Percentiles rank a stretch among this genome's conserved stretches.
These are phyloP conservation scores for Aspergillus ruber DNA, from an alignment of 2,329 filamentous ascomycete genomes.

Conservation along the genomic window DNA sequence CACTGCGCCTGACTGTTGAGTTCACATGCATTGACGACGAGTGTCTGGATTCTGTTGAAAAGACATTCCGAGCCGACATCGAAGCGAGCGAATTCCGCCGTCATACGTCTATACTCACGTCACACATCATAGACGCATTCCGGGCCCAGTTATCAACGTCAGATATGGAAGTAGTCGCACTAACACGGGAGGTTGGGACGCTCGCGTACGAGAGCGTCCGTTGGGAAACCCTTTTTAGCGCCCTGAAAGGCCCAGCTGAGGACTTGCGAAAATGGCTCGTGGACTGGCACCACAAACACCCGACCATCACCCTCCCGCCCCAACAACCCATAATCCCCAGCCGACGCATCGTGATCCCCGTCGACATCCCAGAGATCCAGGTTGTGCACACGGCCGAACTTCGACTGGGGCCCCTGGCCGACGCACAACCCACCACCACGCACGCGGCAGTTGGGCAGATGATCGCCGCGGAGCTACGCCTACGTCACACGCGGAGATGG, in stretches of 20 bases:
- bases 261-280: constrained; percentile 47
- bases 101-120: constrained; percentile 47
- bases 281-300: constrained; percentile 48
- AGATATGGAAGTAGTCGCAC: constrained; percentile 49
- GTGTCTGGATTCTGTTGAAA: constrained; percentile 47
- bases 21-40: constrained; percentile 75
- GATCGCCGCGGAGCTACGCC: constrained; percentile 41
- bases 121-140: constrained; percentile 44
- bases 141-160: constrained; percentile 41
- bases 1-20: constrained; percentile 57
- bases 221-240: constrained; percentile 49
- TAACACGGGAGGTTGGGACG: constrained; percentile 49
- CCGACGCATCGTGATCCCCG: constrained; percentile 73
- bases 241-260: constrained; percentile 41
- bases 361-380: constrained; percentile 77
- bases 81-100: constrained; percentile 40
- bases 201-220: constrained; percentile 47
- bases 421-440: constrained; percentile 15
- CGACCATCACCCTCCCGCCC: constrained; percentile 24
- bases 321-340: constrained; percentile 34
- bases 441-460: constrained; percentile 42
- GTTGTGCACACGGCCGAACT: constrained; percentile 68
- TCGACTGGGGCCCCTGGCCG: constrained; percentile 17
- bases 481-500: constrained; percentile 54
- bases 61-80: constrained; percentile 43